Conservation (phyloP, 768 basidiomycete species). For the Fibroporia radiculosa region DNA sequence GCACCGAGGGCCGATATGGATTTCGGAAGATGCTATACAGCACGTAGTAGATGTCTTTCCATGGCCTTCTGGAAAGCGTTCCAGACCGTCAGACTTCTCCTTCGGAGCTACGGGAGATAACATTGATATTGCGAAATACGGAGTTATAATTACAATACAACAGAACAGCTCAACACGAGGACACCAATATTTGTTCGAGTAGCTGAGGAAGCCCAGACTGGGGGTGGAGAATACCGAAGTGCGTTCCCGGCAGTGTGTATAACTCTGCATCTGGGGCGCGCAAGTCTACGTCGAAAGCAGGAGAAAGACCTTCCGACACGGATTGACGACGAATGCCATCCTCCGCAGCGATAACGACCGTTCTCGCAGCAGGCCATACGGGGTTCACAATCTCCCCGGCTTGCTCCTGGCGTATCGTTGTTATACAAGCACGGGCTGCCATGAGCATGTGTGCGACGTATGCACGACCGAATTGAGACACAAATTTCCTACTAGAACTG, state of each 20-base stretch:
- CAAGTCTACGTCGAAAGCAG: conserved; percentile 1
- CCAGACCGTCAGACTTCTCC: too few relatives aligned
- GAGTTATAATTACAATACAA: too few relatives aligned
- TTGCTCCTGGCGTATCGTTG: not conserved
- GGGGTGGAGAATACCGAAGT: conserved; percentile 6
- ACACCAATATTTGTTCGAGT: not conserved
- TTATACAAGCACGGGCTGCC: conserved; percentile 1
- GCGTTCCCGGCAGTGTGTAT: conserved; percentile 6
- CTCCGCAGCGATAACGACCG: conserved; percentile 2
- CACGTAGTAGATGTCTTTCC: too few relatives aligned
- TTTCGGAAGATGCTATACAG: too few relatives aligned
- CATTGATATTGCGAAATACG: too few relatives aligned
- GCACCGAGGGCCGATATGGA: too few relatives aligned
- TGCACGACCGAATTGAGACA: conserved; percentile 8
- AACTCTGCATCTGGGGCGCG: conserved; percentile 3
- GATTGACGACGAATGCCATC: conserved; percentile 1
- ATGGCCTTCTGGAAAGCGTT: too few relatives aligned
- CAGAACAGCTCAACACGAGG: too few relatives aligned
- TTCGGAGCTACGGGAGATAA: too few relatives aligned
- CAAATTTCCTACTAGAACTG: conserved; percentile 1
- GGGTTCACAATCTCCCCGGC: not conserved
- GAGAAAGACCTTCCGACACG: not conserved
- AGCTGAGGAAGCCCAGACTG: not conserved
- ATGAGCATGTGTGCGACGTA: conserved; percentile 7
- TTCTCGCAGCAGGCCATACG: conserved; percentile 5